phyloP scores from a whole-genome alignment of 2,329 filamentous ascomycete species.

The Colletotrichum sp. region DNA sequence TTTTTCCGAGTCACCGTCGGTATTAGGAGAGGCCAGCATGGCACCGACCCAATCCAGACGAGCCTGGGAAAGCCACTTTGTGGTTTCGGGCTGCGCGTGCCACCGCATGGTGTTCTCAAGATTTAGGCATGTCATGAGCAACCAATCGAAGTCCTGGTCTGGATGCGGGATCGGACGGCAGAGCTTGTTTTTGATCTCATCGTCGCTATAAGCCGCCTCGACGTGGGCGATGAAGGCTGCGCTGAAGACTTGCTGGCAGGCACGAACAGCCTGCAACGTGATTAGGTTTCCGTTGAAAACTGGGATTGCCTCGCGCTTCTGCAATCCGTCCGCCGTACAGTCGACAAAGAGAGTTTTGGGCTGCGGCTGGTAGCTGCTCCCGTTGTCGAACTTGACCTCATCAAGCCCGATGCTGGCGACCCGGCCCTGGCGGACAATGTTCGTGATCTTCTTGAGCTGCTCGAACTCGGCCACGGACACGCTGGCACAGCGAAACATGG shows the following conservation, averaged over 20 bases:
- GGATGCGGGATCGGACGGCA: background rate
- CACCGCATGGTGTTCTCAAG: background rate
- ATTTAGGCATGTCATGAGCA: background rate
- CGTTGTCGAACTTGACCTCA: no score
- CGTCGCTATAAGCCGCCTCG: background rate
- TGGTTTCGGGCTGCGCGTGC: background rate
- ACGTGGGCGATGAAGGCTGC: background rate
- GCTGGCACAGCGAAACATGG: no score
- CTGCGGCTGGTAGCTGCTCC: no score
- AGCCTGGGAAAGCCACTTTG: background rate
- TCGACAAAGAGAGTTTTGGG: no score
- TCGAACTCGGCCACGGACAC: no score
- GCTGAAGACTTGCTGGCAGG: background rate
- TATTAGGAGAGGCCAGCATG: background rate
- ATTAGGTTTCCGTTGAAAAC: no score
- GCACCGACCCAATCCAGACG: background rate
- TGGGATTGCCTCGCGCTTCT: no score
- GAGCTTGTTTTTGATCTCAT: background rate
- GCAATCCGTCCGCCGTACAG: no score
- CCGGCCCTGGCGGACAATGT: no score
- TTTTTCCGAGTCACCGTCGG: accelerated
- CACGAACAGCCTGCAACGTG: background rate
- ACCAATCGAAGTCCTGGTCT: background rate
- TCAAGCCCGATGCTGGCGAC: no score
- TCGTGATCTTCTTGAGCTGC: no score